Evolutionary conservation across 805 yeast genomes (phyloP).

Genomic region (Wickerhamiella qilinensis): DNA sequence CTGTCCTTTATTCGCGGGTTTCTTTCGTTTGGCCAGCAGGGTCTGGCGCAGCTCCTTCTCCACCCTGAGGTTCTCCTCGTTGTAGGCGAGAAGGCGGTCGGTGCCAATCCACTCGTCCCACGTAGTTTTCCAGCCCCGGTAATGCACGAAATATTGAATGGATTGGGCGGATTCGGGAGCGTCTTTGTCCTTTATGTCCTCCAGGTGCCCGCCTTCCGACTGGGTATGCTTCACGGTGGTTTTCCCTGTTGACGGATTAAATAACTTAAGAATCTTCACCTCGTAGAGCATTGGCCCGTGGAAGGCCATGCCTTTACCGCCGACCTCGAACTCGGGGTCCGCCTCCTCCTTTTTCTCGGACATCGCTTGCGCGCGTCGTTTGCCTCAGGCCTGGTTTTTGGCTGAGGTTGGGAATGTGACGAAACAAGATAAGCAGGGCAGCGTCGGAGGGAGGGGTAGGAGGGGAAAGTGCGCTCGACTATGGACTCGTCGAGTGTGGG

Average conservation of each 20-base stretch:
- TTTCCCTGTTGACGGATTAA: conserved; percentile 27
- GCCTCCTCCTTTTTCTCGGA: neutral
- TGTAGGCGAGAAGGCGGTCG: conserved; percentile 51
- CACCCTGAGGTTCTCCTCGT: conserved; percentile 47
- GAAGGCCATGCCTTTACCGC: conserved; percentile 46
- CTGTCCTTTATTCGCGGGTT: conserved; percentile 1
- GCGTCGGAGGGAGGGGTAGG: no score
- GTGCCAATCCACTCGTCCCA: conserved; percentile 94
- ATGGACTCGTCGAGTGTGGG: no score
- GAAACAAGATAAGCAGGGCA: no score
- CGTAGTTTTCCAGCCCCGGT: conserved; percentile 86
- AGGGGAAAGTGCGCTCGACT: no score
- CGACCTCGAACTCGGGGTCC: conserved; percentile 4
- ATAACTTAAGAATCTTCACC: conserved; percentile 58
- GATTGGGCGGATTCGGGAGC: neutral
- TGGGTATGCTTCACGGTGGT: conserved; percentile 1
- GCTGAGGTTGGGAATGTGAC: no score
- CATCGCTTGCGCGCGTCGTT: neutral
- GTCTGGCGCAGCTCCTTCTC: conserved; percentile 44
- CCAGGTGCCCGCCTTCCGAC: conserved; percentile 1
- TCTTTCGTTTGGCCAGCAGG: conserved; percentile 22
- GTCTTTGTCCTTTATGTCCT: neutral
- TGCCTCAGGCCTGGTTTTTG: no score
- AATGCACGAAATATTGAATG: conserved; percentile 56
- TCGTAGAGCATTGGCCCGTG: conserved; percentile 87